Evolutionary conservation across 2,329 filamentous ascomycete genomes (phyloP), one percentile per base, ranked within the genome.

Genomic region (Talaromyces islandicus): DNA sequence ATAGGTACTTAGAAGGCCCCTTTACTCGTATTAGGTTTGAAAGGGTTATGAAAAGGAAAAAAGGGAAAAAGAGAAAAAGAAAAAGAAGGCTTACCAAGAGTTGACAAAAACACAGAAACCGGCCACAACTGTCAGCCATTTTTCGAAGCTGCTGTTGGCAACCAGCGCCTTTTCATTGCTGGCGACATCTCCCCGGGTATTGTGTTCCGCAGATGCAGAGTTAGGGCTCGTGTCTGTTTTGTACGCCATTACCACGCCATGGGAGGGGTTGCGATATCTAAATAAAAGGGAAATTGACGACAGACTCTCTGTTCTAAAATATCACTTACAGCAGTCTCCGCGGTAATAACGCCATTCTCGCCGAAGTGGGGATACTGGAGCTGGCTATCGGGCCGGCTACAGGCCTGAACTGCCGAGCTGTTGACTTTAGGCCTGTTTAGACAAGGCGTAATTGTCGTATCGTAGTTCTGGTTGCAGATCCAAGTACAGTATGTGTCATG

Each of bases 1-100:
- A 64, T 78, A 82, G 1, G 73, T 75, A 32, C 78, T 77, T 27
- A 80, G 67, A 2, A 80, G 67, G 1, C 79, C 79, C 58, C 58
- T 60, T 14, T 51, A 14, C 24, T 27, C 48, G 17, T 30, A 4
- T 52, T 29, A 52, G 25, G 30, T 14, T 9, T 3, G 14, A 51
- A 19, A 11, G 7, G 41, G 7, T n/a, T 2, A 52, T 9, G 14
- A 29, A 4, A n/a, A n/a, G n/a, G n/a, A n/a, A n/a, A n/a, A n/a
- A n/a, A n/a, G n/a, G n/a, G n/a, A n/a, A n/a, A n/a, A n/a, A n/a
- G n/a, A n/a, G n/a, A n/a, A n/a, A n/a, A n/a, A n/a, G n/a, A n/a
- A n/a, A n/a, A n/a, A n/a, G n/a, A n/a, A n/a, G n/a, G 14, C 3
- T 52, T 29, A 52, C 60, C 63, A 65, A 43, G 66, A 63, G 43